Base-by-base conservation (phyloP, 2,329 filamentous ascomycete species). In the Orbilia quercus region DNA sequence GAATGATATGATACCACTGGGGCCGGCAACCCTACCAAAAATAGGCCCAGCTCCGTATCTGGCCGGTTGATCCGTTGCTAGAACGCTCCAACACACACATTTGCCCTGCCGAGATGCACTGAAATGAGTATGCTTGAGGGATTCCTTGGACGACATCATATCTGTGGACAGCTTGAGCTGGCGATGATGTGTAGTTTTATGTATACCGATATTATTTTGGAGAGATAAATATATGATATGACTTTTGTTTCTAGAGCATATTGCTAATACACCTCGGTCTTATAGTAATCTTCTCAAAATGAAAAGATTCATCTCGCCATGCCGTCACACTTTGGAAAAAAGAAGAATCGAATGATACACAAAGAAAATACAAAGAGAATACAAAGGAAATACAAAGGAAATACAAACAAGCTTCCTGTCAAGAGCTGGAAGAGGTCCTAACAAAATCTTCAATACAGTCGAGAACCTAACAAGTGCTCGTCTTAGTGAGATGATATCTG, bases 241-340 rank as follows among this genome's bases (percentile, higher is more conserved):
- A 20, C 7, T 5, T 45, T 45, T n/a, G n/a, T n/a, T 20, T 45
- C 42, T 22, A 45, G 42, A n/a, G n/a, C n/a, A n/a, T 7, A 45
- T 45, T 20, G 12, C 42, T 20, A n/a, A 22, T 22, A 45, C 42
- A 16, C 42, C 42, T 18, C n/a, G n/a, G n/a, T 45, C 42, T 45
- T 16, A 45, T 45, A 16, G 20, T 9, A 9, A 45, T 4, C n/a
- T 20, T 16, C 42, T 22, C 6, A 7, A 40, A 16, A 40, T 50
- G n/a, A 62, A 62, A 31, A 47, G 45, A 38, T 40, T 31, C 31
- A 36, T 51, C 31, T 62, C 45, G 45, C 45, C 58, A 25, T 31
- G 22, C 23, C 23, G n/a, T n/a, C 4, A 34, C 36, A 62, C 58
- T 62, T 62, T 62, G 51, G 22, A 53, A 12, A 20, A 42, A 44